These are phyloP conservation scores for Cystobasidium onofrii DNA, from an alignment of 768 basidiomycete species.

Conservation along the genomic window DNA sequence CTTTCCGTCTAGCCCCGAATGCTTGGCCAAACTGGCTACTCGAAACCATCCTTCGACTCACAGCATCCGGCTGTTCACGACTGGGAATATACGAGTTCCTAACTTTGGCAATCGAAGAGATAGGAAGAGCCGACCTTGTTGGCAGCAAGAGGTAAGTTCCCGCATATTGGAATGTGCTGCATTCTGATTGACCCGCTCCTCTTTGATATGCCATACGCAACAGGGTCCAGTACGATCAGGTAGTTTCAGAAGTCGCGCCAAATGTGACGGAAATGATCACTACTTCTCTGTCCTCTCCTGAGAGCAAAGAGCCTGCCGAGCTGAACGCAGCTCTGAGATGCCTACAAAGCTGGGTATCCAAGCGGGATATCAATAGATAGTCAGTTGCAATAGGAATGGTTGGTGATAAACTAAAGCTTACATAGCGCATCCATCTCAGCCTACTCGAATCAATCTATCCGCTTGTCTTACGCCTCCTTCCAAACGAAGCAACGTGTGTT, in stretches of 20 bases:
- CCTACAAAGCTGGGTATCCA: slow-evolving; percentile 36
- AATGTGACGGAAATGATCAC: slow-evolving; percentile 36
- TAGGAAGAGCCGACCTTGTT: slow-evolving; percentile 37
- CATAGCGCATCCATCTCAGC: slow-evolving; percentile 3
- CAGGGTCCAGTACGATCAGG: slow-evolving; percentile 38
- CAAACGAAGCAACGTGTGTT: slow-evolving; percentile 25
- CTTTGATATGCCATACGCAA: no score
- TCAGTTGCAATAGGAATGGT: neutral
- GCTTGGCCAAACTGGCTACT: slow-evolving; percentile 32
- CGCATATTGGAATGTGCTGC: fast-evolving
- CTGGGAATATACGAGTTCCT: slow-evolving; percentile 38
- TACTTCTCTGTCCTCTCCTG: slow-evolving; percentile 11
- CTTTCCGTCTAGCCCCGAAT: slow-evolving; percentile 18
- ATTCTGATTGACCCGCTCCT: no score
- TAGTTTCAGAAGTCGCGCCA: slow-evolving; percentile 35
- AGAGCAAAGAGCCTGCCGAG: slow-evolving; percentile 16
- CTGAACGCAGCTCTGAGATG: slow-evolving; percentile 36
- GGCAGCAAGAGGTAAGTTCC: slow-evolving; percentile 37
- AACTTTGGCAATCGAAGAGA: slow-evolving; percentile 37
- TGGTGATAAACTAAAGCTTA: neutral
- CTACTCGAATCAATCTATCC: slow-evolving; percentile 38
- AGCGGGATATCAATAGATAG: slow-evolving; percentile 34
- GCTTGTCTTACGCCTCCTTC: slow-evolving; percentile 37
- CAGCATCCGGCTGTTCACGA: slow-evolving; percentile 30
- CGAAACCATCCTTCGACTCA: slow-evolving; percentile 21